Percentiles rank a stretch among this genome's conserved stretches.
phyloP scores from a whole-genome alignment of 306 rosid species.

The Glycine tomentella region DNA sequence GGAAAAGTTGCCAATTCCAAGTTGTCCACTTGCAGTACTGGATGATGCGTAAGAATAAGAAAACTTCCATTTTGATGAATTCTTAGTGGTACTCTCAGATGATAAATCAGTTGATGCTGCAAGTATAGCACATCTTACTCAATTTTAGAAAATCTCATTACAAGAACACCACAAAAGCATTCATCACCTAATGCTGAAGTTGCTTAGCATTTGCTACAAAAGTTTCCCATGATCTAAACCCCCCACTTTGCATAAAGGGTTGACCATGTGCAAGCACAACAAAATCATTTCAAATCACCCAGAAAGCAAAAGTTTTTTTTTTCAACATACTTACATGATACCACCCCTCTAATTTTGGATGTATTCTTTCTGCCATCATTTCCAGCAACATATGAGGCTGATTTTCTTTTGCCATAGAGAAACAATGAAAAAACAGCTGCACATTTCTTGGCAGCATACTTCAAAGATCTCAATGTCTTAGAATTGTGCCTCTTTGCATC shows the following conservation, averaged over 20 bases:
- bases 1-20: slow-evolving; percentile 61
- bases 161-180: slow-evolving; percentile 30
- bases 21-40: slow-evolving; percentile 61
- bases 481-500: slow-evolving; percentile 30
- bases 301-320: background rate
- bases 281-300: background rate
- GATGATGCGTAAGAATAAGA: slow-evolving; percentile 64
- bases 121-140: slow-evolving; percentile 31
- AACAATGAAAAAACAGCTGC: slow-evolving; percentile 50
- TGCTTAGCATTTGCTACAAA: slow-evolving; percentile 6
- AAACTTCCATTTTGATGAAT: slow-evolving; percentile 63
- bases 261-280: slow-evolving; percentile 32
- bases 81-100: slow-evolving; percentile 56
- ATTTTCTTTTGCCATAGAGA: slow-evolving; percentile 49
- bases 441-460: slow-evolving; percentile 61
- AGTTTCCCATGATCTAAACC: slow-evolving; percentile 13
- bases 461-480: slow-evolving; percentile 48
- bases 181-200: background rate
- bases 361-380: slow-evolving; percentile 42
- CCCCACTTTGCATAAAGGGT: slow-evolving; percentile 16
- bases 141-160: slow-evolving; percentile 16
- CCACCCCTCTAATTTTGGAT: slow-evolving; percentile 45
- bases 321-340: slow-evolving; percentile 63
- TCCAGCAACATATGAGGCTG: slow-evolving; percentile 39
- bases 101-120: slow-evolving; percentile 72